phyloP scores from a whole-genome alignment of 2,329 filamentous ascomycete species.

The Monosporascus ibericus region DNA sequence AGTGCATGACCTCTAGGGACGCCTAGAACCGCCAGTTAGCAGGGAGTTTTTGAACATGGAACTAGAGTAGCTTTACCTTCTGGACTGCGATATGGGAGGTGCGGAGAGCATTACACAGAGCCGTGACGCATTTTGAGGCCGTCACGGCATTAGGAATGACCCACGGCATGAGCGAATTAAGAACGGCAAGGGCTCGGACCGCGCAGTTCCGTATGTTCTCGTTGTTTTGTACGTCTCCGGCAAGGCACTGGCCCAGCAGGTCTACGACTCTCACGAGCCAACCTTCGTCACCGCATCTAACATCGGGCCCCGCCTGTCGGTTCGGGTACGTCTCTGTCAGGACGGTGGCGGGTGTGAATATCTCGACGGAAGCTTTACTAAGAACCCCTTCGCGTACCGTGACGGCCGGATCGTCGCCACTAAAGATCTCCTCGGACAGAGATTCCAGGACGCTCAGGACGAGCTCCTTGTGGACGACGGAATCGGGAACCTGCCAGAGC shows the following conservation, averaged over 20 bases:
- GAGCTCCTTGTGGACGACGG: slow-evolving; percentile 68
- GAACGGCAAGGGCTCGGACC: slow-evolving; percentile 68
- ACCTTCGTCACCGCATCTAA: slow-evolving; percentile 75
- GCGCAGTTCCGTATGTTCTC: slow-evolving; percentile 64
- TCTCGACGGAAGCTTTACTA: slow-evolving; percentile 86
- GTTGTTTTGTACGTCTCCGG: slow-evolving; percentile 57
- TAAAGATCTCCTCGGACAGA: slow-evolving; percentile 90
- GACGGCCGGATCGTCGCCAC: slow-evolving; percentile 80
- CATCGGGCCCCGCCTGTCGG: slow-evolving; percentile 59
- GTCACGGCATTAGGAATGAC: slow-evolving; percentile 77
- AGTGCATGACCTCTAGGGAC: slow-evolving; percentile 76
- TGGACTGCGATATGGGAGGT: slow-evolving; percentile 66
- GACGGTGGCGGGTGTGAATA: slow-evolving; percentile 76
- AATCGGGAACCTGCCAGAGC: slow-evolving; percentile 69
- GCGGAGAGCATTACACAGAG: slow-evolving; percentile 66
- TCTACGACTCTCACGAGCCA: slow-evolving; percentile 77
- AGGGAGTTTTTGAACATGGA: not conserved
- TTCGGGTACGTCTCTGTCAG: slow-evolving; percentile 71
- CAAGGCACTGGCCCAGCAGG: slow-evolving; percentile 68
- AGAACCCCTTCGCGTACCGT: slow-evolving; percentile 76
- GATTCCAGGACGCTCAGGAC: slow-evolving; percentile 86
- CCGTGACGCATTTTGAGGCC: slow-evolving; percentile 61
- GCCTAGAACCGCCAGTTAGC: slow-evolving; percentile 42
- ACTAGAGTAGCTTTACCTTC: slow-evolving; percentile 49
- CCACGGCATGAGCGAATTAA: slow-evolving; percentile 81